These are phyloP conservation scores for Fusarium sp. DNA, from an alignment of 2,329 filamentous ascomycete genomes.

Conservation along the genomic window DNA sequence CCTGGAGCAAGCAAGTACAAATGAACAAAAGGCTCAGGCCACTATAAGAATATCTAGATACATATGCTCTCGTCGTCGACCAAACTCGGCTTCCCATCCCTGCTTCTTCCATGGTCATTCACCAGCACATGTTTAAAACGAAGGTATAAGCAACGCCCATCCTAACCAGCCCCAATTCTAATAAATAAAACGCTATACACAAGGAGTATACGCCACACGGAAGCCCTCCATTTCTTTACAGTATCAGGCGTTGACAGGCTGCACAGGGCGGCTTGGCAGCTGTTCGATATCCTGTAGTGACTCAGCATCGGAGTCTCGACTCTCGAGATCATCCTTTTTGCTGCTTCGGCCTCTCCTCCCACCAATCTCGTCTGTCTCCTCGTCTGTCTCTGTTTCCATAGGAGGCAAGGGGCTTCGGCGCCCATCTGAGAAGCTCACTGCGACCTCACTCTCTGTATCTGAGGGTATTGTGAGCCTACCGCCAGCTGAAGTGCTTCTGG, in stretches of 20 bases:
- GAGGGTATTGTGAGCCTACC: constrained; percentile 60
- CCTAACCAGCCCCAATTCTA: constrained; percentile 12
- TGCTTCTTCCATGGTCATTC: constrained; percentile 4
- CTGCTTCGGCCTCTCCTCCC: constrained; percentile 30
- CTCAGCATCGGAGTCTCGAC: constrained; percentile 46
- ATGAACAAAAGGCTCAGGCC: constrained; percentile 29
- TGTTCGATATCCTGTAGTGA: constrained; percentile 44
- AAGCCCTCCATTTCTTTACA: constrained; percentile 12
- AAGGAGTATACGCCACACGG: constrained; percentile 32
- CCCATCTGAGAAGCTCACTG: constrained; percentile 70
- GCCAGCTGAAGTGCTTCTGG: constrained; percentile 54
- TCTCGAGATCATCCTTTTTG: constrained; percentile 46
- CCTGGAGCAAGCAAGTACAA: constrained; percentile 28
- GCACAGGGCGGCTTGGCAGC: constrained; percentile 45
- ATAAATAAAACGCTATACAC: constrained; percentile 45
- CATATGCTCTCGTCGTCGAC: constrained; percentile 31
- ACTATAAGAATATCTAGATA: constrained; percentile 42
- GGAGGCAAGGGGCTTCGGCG: constrained; percentile 65
- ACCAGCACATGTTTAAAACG: constrained; percentile 9
- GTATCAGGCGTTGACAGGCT: constrained; percentile 50
- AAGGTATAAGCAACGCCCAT: constrained; percentile 21
- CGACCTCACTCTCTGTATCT: constrained; percentile 70
- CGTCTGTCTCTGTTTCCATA: constrained; percentile 57
- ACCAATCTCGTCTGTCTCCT: constrained; percentile 35
- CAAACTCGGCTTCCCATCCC: constrained; percentile 3